Evolutionary conservation across 257 asterid species (phyloP), one percentile per base, ranked within the genome.

Genomic region (Linaria vulgaris): DNA sequence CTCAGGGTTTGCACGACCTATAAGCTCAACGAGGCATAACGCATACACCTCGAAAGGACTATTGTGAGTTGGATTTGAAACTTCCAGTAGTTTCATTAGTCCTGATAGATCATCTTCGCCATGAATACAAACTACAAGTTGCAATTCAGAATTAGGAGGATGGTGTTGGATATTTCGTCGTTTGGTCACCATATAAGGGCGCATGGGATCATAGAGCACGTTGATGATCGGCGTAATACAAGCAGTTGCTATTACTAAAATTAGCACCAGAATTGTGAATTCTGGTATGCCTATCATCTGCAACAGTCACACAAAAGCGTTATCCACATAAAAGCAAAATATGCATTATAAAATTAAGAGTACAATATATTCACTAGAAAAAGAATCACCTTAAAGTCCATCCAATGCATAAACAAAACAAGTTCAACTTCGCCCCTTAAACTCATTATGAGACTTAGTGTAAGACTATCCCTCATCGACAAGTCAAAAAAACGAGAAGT

Each of bases 371-470:
- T 34, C 10, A 7, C 41, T 34, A 34, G 41, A 34, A 34, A 34
- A 47, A 9, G 17, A 47, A 3, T 3, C 6, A 47, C 53, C 53
- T 47, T n/a, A 47, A 47, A 47, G 21, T 47, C 53, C 22, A 16
- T 47, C 22, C 9, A n/a, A 9, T 47, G 53, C 19, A 47, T 47
- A 47, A 15, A 47, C 53, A 47, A 47, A 16, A 89, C 56, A 56
- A 87, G 68, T 57, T 92, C 99, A 9, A 82, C 78, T 68, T 92
- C 91, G 38, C 99, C 99, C 74, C 90, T 83, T 54, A 87, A 54
- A 68, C 85, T 78, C 87, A 87, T 51, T 20, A 85, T 68, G 1
- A 92, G 80, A 78, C 94, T 71, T 27, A 86, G 78, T 15, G 91
- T 80, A 38, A 91, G 75, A 51, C 96, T 75, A 47, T 91, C 98